phyloP scores from a whole-genome alignment of 257 asterid species.

The Coffea canephora region DNA sequence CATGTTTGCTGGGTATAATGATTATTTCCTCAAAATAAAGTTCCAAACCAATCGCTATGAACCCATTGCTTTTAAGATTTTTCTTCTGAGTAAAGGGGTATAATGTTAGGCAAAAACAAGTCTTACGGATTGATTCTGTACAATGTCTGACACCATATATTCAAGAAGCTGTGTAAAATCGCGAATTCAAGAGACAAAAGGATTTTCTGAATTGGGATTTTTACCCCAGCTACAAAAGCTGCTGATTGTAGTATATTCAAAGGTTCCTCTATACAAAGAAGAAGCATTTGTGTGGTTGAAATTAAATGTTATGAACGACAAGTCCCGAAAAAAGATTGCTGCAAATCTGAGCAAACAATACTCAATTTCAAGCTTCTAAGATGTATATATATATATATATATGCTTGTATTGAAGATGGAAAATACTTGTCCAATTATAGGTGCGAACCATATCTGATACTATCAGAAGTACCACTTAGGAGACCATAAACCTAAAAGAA shows the following conservation, averaged over 20 bases:
- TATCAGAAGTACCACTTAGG: conserved; percentile 2
- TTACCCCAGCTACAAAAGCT: not conserved
- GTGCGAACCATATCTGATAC: not conserved
- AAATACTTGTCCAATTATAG: not conserved
- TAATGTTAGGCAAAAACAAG: too few species aligned
- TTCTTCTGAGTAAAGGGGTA: too few species aligned
- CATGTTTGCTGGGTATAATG: conserved; percentile 1
- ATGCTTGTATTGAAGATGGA: not conserved
- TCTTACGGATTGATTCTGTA: too few species aligned
- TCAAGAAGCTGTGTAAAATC: not conserved
- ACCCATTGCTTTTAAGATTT: too few species aligned
- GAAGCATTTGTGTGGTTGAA: not conserved
- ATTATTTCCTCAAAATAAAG: not conserved
- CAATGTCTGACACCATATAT: too few species aligned
- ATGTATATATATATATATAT: not conserved
- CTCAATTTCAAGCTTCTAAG: not conserved
- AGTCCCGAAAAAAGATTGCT: not conserved
- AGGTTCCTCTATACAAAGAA: not conserved
- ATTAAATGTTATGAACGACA: not conserved
- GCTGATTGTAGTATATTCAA: too few species aligned
- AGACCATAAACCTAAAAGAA: conserved; percentile 7
- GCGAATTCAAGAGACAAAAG: not conserved
- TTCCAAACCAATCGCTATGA: not conserved
- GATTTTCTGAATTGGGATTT: not conserved
- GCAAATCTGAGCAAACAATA: not conserved